Conservation (phyloP, 306 rosid genomes). For the Cicer chorassanicum region DNA sequence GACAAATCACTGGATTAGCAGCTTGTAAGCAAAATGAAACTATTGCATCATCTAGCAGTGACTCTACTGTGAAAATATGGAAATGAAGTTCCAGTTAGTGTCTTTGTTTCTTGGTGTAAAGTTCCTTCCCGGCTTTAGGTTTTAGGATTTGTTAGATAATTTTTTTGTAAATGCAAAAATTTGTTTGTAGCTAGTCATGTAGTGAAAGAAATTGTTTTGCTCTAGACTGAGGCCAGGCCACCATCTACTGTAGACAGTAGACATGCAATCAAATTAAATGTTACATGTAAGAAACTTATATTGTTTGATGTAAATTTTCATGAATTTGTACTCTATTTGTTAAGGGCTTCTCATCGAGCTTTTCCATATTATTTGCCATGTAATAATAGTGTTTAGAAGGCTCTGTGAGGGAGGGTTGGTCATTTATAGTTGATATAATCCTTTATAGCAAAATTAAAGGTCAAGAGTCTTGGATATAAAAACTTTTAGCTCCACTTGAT, state of each 20-base stretch:
- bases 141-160: not conserved
- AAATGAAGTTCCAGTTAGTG: conserved; percentile 19
- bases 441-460: too few relatives aligned
- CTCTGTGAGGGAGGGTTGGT: not conserved
- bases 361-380: not conserved
- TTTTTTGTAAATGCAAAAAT: not conserved
- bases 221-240: not conserved
- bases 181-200: not conserved
- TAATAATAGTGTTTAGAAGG: not conserved
- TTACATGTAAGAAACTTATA: not conserved
- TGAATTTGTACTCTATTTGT: not conserved
- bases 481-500: too few relatives aligned
- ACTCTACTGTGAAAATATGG: conserved; percentile 21
- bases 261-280: too few relatives aligned
- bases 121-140: not conserved
- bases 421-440: not conserved
- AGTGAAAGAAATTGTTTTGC: not conserved
- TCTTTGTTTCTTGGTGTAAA: conserved; percentile 10
- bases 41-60: conserved; percentile 24
- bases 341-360: not conserved
- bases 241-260: not conserved
- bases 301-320: too few relatives aligned
- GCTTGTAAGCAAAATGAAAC: conserved; percentile 17
- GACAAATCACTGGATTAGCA: conserved; percentile 16
- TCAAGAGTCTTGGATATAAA: too few relatives aligned